Conservation (phyloP, 2,329 filamentous ascomycete species). For the Hypomyces rosellus region DNA sequence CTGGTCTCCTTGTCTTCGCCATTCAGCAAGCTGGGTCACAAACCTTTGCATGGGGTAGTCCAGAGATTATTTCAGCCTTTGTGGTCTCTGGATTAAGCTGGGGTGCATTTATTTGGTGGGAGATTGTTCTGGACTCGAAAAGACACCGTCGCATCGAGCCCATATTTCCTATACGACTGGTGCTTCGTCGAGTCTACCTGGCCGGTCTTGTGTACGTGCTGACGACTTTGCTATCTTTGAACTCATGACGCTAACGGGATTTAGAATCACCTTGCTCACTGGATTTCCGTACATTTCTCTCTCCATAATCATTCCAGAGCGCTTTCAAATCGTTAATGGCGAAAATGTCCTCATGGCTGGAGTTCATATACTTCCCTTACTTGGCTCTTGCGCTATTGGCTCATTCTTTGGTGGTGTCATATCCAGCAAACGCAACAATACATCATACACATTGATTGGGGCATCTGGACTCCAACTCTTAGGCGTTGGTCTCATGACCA, state of each 20-base stretch:
- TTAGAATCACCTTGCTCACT: slow-evolving; percentile 48
- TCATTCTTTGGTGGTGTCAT: slow-evolving; percentile 50
- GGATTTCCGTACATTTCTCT: slow-evolving; percentile 53
- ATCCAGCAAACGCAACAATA: slow-evolving; percentile 49
- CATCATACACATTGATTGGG: slow-evolving; percentile 42
- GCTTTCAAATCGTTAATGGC: slow-evolving; percentile 53
- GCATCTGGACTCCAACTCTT: slow-evolving; percentile 47
- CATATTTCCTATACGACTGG: slow-evolving; percentile 47
- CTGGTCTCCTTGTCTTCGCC: slow-evolving; percentile 48
- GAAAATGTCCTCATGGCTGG: slow-evolving; percentile 49
- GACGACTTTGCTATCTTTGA: neutral
- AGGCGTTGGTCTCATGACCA: slow-evolving; percentile 46
- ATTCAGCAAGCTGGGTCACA: slow-evolving; percentile 52
- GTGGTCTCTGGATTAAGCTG: slow-evolving; percentile 42
- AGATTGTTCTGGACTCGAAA: slow-evolving; percentile 37
- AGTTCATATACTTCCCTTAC: slow-evolving; percentile 51
- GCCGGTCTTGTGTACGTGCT: slow-evolving; percentile 42
- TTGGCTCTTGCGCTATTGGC: slow-evolving; percentile 49
- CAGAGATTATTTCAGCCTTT: slow-evolving; percentile 44
- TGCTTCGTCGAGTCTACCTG: slow-evolving; percentile 43
- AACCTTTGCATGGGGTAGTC: slow-evolving; percentile 45
- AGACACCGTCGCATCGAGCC: slow-evolving; percentile 39
- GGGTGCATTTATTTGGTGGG: slow-evolving; percentile 45
- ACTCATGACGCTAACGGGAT: slow-evolving; percentile 12
- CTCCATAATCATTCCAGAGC: slow-evolving; percentile 53